These are phyloP conservation scores for Hypholoma sublateritium DNA, from an alignment of 768 basidiomycete species.

Conservation along the genomic window DNA sequence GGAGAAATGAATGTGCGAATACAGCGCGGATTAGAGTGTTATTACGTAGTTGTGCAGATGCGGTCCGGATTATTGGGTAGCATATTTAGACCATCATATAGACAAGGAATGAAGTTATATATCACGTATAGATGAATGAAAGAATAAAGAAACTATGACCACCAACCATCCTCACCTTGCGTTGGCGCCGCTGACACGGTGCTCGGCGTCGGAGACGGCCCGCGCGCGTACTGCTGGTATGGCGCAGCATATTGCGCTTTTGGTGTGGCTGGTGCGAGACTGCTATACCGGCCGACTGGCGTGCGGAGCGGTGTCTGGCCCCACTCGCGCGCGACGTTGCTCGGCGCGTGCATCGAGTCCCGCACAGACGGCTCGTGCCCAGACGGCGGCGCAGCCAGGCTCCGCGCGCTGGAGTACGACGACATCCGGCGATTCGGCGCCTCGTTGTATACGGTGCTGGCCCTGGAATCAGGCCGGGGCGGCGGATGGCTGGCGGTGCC, in stretches of 20 bases:
- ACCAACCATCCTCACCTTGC: constrained; percentile 78
- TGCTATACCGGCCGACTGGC: constrained; percentile 35
- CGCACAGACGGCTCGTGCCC: constrained; percentile 54
- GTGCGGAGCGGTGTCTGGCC: constrained; percentile 28
- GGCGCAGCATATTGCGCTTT: constrained; percentile 27
- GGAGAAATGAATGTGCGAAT: constrained; percentile 15
- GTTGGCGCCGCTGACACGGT: constrained; percentile 72
- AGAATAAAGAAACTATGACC: constrained; percentile 40
- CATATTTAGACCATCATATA: constrained; percentile 11
- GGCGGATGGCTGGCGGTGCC: constrained; percentile 39
- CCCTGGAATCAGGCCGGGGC: constrained; percentile 72
- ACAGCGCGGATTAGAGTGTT: constrained; percentile 10
- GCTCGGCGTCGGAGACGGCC: constrained; percentile 76
- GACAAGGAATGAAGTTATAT: constrained; percentile 7
- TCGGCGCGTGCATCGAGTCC: constrained; percentile 7
- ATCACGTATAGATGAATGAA: constrained; percentile 11
- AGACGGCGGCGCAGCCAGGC: constrained; percentile 52
- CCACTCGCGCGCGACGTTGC: constrained; percentile 23
- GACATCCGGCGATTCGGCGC: constrained; percentile 46
- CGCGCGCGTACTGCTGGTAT: constrained; percentile 27
- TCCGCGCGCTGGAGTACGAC: constrained; percentile 23
- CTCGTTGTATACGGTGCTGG: constrained; percentile 58
- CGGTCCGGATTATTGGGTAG: neutral
- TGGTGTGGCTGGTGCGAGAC: constrained; percentile 34
- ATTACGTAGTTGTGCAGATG: neutral